Base-by-base conservation (phyloP, 2,329 filamentous ascomycete genomes). In the Paracorniculantispora psalliotae region DNA sequence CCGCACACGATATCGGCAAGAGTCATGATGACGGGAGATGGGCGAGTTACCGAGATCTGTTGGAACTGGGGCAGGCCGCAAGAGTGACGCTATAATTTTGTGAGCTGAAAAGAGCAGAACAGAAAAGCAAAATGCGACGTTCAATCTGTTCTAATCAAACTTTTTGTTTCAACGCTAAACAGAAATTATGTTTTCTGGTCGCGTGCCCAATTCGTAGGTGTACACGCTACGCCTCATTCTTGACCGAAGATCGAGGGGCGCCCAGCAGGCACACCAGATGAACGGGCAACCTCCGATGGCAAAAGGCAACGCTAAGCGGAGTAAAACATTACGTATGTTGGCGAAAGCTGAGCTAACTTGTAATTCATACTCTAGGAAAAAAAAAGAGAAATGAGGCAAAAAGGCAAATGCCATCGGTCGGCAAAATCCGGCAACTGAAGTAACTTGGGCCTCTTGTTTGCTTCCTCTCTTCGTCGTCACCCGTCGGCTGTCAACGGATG, bases 1-100 rank as follows among this genome's bases (percentile, higher is more conserved):
- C 28, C 41, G n/a, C 17, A 28, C 17, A 23, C 9, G 33, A 23
- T 19, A 28, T 35, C 13, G 15, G n/a, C 41, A 25, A 49, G 53
- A 57, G 53, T 57, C 53, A 57, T 48, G 43, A 28, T 8, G 7
- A 23, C 43, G 53, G 53, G 53, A 57, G 30, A 57, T 56, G 43
- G 23, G n/a, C 44, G 46, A 41, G 28, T 35, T 28, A 30, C 53
- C 15, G 15, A 25, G 52, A 55, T 55, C 41, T n/a, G 28, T 28
- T 13, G 23, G 21, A 46, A 12, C 10, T 26, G 21, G 26, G 13
- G 46, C 26, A 10, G 19, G 43, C 43, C 37, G n/a, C n/a, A n/a
- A n/a, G n/a, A n/a, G n/a, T n/a, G n/a, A n/a, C n/a, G n/a, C n/a
- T n/a, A n/a, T n/a, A n/a, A n/a, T n/a, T n/a, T n/a, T n/a, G n/a